phyloP scores from a whole-genome alignment of 2,329 filamentous ascomycete species.

The Colletotrichum melonis region DNA sequence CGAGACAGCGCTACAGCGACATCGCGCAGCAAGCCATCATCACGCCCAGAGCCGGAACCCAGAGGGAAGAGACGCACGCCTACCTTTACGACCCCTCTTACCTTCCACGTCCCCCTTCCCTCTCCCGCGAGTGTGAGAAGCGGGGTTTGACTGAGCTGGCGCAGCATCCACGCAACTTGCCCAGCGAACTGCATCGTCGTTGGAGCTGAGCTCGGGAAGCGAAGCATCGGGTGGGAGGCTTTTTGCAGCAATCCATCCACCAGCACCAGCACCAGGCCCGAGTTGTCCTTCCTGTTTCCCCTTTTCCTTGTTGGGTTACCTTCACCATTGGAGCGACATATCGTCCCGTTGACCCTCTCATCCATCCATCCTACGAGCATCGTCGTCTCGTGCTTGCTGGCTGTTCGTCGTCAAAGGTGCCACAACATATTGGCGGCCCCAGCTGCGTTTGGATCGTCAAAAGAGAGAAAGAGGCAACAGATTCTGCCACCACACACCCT shows the following conservation, averaged over 20 bases:
- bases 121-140: conserved; percentile 15
- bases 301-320: conserved; percentile 1
- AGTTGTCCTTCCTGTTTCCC: neutral
- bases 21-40: conserved; percentile 20
- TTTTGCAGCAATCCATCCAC: conserved; percentile 13
- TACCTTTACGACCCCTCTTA: neutral
- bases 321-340: neutral
- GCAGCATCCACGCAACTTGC: conserved; percentile 17
- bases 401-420: neutral
- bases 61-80: conserved; percentile 2
- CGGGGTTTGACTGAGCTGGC: conserved; percentile 23
- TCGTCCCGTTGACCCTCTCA: neutral
- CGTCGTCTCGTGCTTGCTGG: neutral
- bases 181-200: conserved; percentile 20
- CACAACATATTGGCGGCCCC: neutral
- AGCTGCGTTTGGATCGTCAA: neutral
- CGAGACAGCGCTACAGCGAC: conserved; percentile 19
- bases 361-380: neutral
- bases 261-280: conserved; percentile 1
- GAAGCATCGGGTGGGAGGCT: neutral
- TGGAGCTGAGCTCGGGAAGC: conserved; percentile 4
- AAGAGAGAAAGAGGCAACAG: neutral
- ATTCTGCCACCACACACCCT: conserved; percentile 3
- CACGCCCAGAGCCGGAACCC: conserved; percentile 4
- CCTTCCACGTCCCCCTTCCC: neutral